Evolutionary conservation across 805 yeast genomes (phyloP).

Genomic region (Diddensiella caesifluorescens): DNA sequence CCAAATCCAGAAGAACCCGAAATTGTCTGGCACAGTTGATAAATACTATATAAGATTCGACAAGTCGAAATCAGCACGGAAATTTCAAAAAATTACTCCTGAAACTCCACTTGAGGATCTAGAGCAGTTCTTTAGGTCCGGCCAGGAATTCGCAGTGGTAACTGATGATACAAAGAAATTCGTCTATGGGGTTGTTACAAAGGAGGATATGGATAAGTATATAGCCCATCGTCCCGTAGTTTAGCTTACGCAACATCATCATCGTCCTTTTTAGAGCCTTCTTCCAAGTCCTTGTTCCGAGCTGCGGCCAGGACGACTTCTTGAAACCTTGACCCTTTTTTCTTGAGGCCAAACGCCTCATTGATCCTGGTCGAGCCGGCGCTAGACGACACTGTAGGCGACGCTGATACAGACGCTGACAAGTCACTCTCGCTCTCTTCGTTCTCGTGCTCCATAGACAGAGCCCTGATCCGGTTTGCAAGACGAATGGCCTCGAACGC

Average conservation of each 20-base stretch:
- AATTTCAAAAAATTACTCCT: slow-evolving; percentile 46
- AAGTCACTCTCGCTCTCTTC: slow-evolving; percentile 49
- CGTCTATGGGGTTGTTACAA: slow-evolving; percentile 56
- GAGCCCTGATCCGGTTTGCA: slow-evolving; percentile 68
- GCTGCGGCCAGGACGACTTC: slow-evolving; percentile 67
- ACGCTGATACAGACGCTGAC: slow-evolving; percentile 25
- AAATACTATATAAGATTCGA: slow-evolving; percentile 28
- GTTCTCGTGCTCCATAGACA: slow-evolving; percentile 47
- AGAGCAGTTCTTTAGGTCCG: slow-evolving; percentile 45
- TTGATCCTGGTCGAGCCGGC: slow-evolving; percentile 5
- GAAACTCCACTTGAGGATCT: slow-evolving; percentile 50
- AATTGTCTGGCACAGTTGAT: slow-evolving; percentile 27
- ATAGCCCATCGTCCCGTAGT: slow-evolving; percentile 43
- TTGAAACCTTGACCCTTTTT: slow-evolving; percentile 39
- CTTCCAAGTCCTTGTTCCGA: slow-evolving; percentile 45
- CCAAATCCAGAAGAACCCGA: slow-evolving; percentile 30
- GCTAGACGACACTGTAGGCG: not conserved
- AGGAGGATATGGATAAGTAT: slow-evolving; percentile 41
- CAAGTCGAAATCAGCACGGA: slow-evolving; percentile 26
- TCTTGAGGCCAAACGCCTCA: slow-evolving; percentile 4
- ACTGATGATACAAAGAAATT: slow-evolving; percentile 48
- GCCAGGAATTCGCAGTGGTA: slow-evolving; percentile 51
- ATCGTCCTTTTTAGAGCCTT: too few species aligned
- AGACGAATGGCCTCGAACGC: slow-evolving; percentile 82
- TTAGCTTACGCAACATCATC: too few species aligned